A percentile compares a stretch with the other conserved stretches of the same genome.
These are phyloP conservation scores for Botryosphaeria dothidea DNA, from an alignment of 2,329 filamentous ascomycete genomes.

Conservation along the genomic window DNA sequence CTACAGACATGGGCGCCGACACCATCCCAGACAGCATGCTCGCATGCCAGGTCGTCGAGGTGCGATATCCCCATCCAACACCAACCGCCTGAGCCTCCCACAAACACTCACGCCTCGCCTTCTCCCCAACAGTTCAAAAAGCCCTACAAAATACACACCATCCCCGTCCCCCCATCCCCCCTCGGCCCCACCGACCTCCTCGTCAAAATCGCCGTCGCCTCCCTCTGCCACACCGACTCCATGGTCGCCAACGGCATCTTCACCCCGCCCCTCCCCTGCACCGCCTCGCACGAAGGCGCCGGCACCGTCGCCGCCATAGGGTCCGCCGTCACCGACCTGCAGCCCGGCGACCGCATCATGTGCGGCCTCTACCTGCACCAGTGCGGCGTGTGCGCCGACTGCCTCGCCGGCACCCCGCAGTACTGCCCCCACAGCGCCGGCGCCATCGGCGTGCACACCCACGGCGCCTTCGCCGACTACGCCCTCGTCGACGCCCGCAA, in stretches of 20 bases:
- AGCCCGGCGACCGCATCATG: conserved; percentile 58
- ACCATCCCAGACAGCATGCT: conserved; percentile 48
- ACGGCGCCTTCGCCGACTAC: conserved; percentile 62
- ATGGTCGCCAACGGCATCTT: conserved; percentile 57
- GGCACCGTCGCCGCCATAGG: conserved; percentile 57
- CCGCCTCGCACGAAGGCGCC: conserved; percentile 59
- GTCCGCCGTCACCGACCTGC: conserved; percentile 42
- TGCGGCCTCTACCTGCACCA: conserved; percentile 55
- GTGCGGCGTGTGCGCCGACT: conserved; percentile 57
- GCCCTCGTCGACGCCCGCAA: conserved; percentile 51
- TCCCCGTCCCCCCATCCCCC: conserved; percentile 47
- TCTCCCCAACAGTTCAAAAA: conserved; percentile 46
- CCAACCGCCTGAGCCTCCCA: not conserved
- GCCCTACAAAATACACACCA: conserved; percentile 55
- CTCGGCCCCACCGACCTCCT: conserved; percentile 58
- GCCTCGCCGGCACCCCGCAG: conserved; percentile 53
- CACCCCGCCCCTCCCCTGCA: conserved; percentile 51
- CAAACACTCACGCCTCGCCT: not conserved
- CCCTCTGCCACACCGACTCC: conserved; percentile 63
- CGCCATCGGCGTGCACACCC: conserved; percentile 50
- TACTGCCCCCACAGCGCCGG: conserved; percentile 53
- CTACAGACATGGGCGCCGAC: conserved; percentile 21
- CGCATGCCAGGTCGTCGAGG: conserved; percentile 50
- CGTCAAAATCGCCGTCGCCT: conserved; percentile 60
- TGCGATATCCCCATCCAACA: conserved; percentile 22